Evolutionary conservation across 305 asterid genomes (phyloP), one percentile per base, ranked within the genome.

Genomic region (Fraxinus sp.): DNA sequence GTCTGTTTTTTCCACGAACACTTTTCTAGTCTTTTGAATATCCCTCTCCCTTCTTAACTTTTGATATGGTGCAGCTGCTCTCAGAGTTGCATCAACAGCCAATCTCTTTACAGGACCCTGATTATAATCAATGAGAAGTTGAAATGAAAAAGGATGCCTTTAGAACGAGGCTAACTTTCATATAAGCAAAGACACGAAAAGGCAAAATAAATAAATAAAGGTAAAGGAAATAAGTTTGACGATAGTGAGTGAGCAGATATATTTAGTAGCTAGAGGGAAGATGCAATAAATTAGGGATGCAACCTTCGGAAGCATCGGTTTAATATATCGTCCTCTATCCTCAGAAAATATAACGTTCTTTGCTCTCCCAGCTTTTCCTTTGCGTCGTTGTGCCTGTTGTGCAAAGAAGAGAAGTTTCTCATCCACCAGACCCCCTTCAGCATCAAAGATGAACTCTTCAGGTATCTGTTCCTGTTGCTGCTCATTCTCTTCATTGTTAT

Each of bases 271-370:
- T 70, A 30, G 66, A 81, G 70, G 73, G 28, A 80, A 28, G 76
- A 20, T 16, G 66, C 66, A 77, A 57, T 37, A 46, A 79, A 73
- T 26, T 81, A 84, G 66, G 77, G 35, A 86, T 82, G 80, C 80
- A 77, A 97, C 99, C 98, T 97, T 97, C 24, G 99, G 99, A 92
- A 97, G 97, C 99, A 97, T 97, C 75, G 98, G 99, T 90, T 97
- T 97, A 77, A 95, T 93, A 79, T 97, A 95, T 78, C 98, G 90
- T 28, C 99, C 99, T 85, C 99, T 93, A 87, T 97, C 99, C 86
- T 97, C 99, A 49, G 98, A 97, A 88, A 97, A 93, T 83, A 97
- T 95, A 49, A 97, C 98, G 82, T 97, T 97, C 91, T 93, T 97
- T 10, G 99, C 99, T 84, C 99, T 88, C 82, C 99, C 99, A 87